phyloP scores from a whole-genome alignment of 2,329 filamentous ascomycete species.

The Aspergillus sp. region DNA sequence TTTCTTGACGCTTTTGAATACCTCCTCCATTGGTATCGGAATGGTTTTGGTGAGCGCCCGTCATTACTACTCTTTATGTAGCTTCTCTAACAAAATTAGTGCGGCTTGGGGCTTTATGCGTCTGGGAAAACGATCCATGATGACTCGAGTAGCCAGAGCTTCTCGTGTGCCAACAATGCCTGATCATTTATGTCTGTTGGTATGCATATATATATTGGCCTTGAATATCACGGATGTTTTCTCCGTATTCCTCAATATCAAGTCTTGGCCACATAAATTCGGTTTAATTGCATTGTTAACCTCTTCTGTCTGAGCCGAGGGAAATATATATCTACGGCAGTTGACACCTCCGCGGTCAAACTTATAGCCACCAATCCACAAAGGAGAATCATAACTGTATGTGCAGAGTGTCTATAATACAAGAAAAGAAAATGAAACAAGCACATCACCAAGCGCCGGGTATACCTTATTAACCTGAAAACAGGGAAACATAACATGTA shows the following conservation, averaged over 20 bases:
- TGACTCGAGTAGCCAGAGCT: slow-evolving; percentile 28
- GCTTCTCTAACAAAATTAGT: slow-evolving; percentile 13
- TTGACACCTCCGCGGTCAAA: no score
- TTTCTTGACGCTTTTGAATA: slow-evolving; percentile 25
- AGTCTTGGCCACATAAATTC: no score
- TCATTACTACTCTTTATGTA: no score
- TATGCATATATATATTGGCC: no score
- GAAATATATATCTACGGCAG: no score
- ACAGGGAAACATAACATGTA: not conserved
- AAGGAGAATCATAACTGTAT: not conserved
- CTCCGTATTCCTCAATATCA: no score
- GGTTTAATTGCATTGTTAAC: no score
- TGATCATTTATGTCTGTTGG: slow-evolving; percentile 2
- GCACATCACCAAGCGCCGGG: not conserved
- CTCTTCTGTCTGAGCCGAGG: no score
- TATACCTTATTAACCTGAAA: not conserved
- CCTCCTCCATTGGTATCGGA: slow-evolving; percentile 22
- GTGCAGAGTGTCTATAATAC: not conserved
- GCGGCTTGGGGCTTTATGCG: slow-evolving; percentile 35
- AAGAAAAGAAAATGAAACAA: not conserved
- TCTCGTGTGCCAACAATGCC: slow-evolving; percentile 32
- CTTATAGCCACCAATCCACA: not conserved
- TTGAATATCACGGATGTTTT: no score
- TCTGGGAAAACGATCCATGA: slow-evolving; percentile 35
- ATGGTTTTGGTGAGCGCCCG: slow-evolving; percentile 20